Evolutionary conservation across 2,329 filamentous ascomycete species (phyloP), one percentile per base, ranked within the genome.

Genomic region (Leptographium wingfieldii): DNA sequence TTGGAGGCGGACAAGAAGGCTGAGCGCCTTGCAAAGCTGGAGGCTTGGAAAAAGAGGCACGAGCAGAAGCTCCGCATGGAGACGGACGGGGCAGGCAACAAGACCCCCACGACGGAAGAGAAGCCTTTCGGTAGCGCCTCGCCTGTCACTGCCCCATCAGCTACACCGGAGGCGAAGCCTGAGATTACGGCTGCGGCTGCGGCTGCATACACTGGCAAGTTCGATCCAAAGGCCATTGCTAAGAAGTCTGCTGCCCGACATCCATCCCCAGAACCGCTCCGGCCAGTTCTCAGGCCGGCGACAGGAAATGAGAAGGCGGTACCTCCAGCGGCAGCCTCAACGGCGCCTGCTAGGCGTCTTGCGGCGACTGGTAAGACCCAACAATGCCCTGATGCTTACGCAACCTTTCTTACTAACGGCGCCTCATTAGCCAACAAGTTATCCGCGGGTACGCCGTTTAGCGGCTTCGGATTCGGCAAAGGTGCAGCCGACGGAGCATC

Each of bases 11-110:
- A 90, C 56, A 90, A 88, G 69, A 90, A 92, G 71, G 87, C 86
- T 56, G 88, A 92, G 71, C 80, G 88, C 63, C 78, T 91, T 52
- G 89, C 89, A 33, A 92, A 90, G 69, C 74, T 95, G 33, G 89
- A 92, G 70, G 88, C 89, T 60, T 96, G 91, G 92, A 96, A 96
- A 74, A 88, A 90, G 73, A 92, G 92, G 73, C 86, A 90, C 69
- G 88, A 90, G 64, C 84, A 85, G 69, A 86, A 86, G 66, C 86
- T 86, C 66, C 81, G 81, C 63, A 89, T 89, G 69, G 83, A 88
- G 69, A 85, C 83, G 67, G 82, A 87, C 67, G 79, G 85, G 49
- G 82, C 81, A 61, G 84, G 83, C 64, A 81, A 85, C 48, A 78
- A 83, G 66, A 87, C 66, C 11, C 14, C 53, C 5, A 54, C 22